phyloP scores from a whole-genome alignment of 2,329 filamentous ascomycete species.

The Aspergillus sp. region DNA sequence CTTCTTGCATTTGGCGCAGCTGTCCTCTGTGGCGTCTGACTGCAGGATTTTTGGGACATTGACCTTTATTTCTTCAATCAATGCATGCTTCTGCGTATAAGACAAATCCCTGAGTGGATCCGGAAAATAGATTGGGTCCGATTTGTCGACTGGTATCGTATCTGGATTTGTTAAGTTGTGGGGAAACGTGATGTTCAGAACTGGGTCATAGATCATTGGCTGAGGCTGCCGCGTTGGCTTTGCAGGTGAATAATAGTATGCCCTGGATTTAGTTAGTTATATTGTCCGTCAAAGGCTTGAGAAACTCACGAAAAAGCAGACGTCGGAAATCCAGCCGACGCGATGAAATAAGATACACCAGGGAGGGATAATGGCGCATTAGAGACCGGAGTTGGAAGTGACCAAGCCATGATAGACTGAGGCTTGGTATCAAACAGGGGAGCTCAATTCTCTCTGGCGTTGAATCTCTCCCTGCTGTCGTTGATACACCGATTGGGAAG shows the following conservation, averaged over 20 bases:
- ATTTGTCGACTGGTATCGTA: constrained; percentile 43
- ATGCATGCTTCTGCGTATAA: constrained; percentile 29
- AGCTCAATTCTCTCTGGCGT: background rate
- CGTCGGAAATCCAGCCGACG: constrained; percentile 45
- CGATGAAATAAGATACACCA: constrained; percentile 17
- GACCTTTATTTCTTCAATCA: constrained; percentile 37
- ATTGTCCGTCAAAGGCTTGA: background rate
- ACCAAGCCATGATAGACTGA: constrained; percentile 7
- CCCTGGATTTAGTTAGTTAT: constrained; percentile 9
- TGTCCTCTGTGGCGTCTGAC: constrained; percentile 28
- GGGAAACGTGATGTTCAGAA: constrained; percentile 50
- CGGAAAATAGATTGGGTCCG: constrained; percentile 48
- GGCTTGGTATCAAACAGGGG: background rate
- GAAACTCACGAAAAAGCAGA: constrained; percentile 40
- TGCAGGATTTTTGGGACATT: constrained; percentile 44
- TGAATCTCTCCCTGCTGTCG: too few species aligned
- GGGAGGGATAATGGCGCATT: constrained; percentile 12
- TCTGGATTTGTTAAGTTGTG: constrained; percentile 50
- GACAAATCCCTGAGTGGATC: constrained; percentile 41
- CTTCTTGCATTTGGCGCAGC: constrained; percentile 50
- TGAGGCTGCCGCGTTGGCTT: constrained; percentile 46
- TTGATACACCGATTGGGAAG: too few species aligned
- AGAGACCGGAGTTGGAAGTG: constrained; percentile 1
- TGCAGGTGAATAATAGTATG: constrained; percentile 42
- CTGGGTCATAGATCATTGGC: constrained; percentile 47